Evolutionary conservation across 768 basidiomycete species (phyloP).

Genomic region (Dacryopinax primogenitus): DNA sequence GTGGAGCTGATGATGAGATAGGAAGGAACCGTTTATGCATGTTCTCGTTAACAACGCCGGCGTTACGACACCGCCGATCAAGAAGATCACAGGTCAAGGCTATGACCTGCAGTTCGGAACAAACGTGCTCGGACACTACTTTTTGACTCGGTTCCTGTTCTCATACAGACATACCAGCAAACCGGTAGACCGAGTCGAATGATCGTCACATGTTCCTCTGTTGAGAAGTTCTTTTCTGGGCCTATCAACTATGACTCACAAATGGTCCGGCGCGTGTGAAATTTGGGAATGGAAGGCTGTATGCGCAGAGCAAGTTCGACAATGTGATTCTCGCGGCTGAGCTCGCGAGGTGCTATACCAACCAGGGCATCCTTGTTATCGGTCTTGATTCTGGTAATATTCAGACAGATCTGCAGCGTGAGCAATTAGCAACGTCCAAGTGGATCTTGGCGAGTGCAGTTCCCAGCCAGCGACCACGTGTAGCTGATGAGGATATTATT

Average conservation of each 20-base stretch:
- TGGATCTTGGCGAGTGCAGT: not conserved
- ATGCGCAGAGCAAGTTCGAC: constrained; percentile 7
- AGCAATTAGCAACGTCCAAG: not conserved
- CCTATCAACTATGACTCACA: not conserved
- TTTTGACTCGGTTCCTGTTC: constrained; percentile 10
- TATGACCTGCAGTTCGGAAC: constrained; percentile 29
- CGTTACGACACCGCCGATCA: constrained; percentile 26
- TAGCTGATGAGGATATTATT: not conserved
- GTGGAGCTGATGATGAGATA: constrained; percentile 15
- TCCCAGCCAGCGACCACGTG: no score
- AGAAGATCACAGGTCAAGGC: constrained; percentile 28
- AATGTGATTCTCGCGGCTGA: constrained; percentile 12
- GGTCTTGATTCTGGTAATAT: constrained; percentile 12
- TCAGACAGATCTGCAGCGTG: constrained; percentile 9
- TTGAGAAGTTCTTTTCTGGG: constrained; percentile 4
- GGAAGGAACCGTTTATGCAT: constrained; percentile 36
- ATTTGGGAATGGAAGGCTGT: not conserved
- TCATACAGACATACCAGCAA: not conserved
- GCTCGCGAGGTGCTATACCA: constrained; percentile 12
- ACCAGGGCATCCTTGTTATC: constrained; percentile 12
- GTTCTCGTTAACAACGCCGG: constrained; percentile 42
- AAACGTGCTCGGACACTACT: constrained; percentile 14
- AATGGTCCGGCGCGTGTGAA: not conserved
- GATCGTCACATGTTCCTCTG: not conserved
- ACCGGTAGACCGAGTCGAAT: not conserved